Evolutionary conservation across 768 basidiomycete genomes (phyloP).

Genomic region (Mycena venus): DNA sequence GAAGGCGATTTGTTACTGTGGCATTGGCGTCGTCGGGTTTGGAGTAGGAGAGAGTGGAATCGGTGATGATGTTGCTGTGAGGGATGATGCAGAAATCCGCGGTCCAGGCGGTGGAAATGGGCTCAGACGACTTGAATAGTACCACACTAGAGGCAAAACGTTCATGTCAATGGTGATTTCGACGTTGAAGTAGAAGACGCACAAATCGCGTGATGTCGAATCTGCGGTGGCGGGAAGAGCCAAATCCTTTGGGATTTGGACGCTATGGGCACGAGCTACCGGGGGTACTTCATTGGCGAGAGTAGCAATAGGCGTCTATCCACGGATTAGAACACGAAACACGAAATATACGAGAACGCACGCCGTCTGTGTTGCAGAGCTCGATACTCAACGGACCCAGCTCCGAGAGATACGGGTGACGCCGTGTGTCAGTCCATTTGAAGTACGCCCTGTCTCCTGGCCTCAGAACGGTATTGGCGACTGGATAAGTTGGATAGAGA

Average conservation of each 20-base stretch:
- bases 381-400: constrained; percentile 62
- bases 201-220: constrained; percentile 42
- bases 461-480: constrained; percentile 57
- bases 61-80: too few species aligned
- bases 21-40: constrained; percentile 20
- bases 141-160: constrained; percentile 44
- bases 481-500: constrained; percentile 66
- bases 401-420: constrained; percentile 52
- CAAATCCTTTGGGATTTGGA: constrained; percentile 49
- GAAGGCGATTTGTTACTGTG: constrained; percentile 6
- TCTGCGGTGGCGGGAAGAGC: constrained; percentile 31
- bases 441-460: constrained; percentile 58
- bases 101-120: constrained; percentile 57
- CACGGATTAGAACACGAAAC: not conserved
- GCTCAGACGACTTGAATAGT: constrained; percentile 46
- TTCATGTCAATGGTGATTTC: not conserved
- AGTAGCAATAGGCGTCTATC: constrained; percentile 55
- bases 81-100: constrained; percentile 62
- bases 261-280: constrained; percentile 39
- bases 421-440: constrained; percentile 65
- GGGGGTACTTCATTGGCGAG: constrained; percentile 63
- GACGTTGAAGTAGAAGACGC: constrained; percentile 29
- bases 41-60: constrained; percentile 32
- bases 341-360: constrained; percentile 42
- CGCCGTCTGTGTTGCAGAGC: constrained; percentile 59